A percentile compares a stretch with the other conserved stretches of the same genome.
Conservation (phyloP, 345 rosid species). For the Syzygium oleosum region DNA sequence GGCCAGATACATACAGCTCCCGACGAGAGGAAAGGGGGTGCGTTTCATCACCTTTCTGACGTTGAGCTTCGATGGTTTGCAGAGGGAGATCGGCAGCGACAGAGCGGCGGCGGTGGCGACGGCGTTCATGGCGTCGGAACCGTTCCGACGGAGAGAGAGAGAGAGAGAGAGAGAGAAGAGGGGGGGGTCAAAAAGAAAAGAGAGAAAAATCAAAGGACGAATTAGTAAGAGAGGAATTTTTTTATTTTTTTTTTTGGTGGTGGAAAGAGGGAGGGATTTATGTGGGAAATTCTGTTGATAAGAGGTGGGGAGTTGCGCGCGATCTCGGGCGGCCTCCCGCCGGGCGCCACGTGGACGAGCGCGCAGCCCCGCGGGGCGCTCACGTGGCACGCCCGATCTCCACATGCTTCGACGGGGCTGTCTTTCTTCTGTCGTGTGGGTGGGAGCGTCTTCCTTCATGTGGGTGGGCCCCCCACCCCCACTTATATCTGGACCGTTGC, state of each 20-base stretch:
- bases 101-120: constrained; percentile 63
- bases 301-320: constrained; percentile 55
- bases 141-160: background rate
- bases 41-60: constrained; percentile 45
- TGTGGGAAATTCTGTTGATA: constrained; percentile 49
- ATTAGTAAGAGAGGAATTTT: background rate
- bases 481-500: constrained; percentile 20
- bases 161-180: background rate
- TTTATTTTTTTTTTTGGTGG: no score
- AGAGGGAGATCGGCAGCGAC: constrained; percentile 60
- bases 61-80: constrained; percentile 36
- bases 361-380: background rate
- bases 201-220: background rate
- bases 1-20: background rate
- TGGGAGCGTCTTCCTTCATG: background rate
- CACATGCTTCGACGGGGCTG: constrained; percentile 37
- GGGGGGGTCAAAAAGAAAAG: background rate
- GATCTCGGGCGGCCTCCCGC: constrained; percentile 64
- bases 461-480: constrained; percentile 4
- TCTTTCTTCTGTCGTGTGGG: background rate
- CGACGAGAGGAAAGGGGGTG: background rate
- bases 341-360: constrained; percentile 53
- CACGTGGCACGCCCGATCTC: constrained; percentile 46
- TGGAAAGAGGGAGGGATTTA: background rate
- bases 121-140: constrained; percentile 58